These are phyloP conservation scores for Crithidia acanthocephali DNA, from an alignment of 208 protist genomes.

Conservation along the genomic window DNA sequence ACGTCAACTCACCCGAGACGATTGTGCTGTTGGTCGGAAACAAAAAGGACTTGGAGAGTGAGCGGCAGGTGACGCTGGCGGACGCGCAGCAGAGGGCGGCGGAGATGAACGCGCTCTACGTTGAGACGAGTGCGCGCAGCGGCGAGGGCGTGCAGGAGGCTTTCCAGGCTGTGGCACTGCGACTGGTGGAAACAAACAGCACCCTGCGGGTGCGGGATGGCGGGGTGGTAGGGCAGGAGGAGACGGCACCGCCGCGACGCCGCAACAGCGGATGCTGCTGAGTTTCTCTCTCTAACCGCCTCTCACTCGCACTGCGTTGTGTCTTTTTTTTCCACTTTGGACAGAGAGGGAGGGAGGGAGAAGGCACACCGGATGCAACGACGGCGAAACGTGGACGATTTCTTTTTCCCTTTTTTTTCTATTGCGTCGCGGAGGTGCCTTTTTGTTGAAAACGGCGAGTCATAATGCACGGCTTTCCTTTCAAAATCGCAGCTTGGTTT, in stretches of 20 bases:
- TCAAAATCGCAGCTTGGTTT: too few relatives aligned
- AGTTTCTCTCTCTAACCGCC: neutral
- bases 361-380: too few relatives aligned
- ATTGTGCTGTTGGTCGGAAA: conserved; percentile 95
- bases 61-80: conserved; percentile 51
- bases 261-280: conserved; percentile 8
- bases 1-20: conserved; percentile 90
- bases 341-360: too few relatives aligned
- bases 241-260: conserved; percentile 18
- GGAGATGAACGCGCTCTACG: conserved; percentile 57
- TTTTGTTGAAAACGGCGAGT: too few relatives aligned
- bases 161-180: conserved; percentile 61
- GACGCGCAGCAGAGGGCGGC: conserved; percentile 60
- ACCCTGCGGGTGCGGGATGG: conserved; percentile 69
- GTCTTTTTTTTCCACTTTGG: neutral
- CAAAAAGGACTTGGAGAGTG: conserved; percentile 93
- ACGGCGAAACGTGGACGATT: too few relatives aligned
- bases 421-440: too few relatives aligned
- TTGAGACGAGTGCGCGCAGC: conserved; percentile 78
- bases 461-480: too few relatives aligned
- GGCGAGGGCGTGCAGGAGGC: conserved; percentile 70
- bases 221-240: conserved; percentile 52
- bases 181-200: conserved; percentile 63
- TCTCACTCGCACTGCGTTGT: neutral
- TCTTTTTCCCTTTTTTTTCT: too few relatives aligned